Conservation (phyloP, 371 early-diverging fungal genomes). For the Syncephalastrum sp. region DNA sequence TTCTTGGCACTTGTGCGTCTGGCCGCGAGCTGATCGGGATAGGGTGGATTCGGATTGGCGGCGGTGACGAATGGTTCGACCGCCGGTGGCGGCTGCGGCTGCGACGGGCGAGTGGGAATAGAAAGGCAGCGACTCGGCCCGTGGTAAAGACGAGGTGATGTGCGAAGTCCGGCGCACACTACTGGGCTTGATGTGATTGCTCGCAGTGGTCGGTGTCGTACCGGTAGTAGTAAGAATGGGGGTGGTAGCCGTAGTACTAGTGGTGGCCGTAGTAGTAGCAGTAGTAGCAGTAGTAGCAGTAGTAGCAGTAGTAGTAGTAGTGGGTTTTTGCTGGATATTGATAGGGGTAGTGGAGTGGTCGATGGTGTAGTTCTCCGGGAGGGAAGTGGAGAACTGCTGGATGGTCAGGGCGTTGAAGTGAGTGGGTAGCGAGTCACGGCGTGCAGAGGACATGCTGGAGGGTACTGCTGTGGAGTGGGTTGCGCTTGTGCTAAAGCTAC, state of each 20-base stretch:
- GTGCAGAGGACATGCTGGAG: slow-evolving; percentile 4
- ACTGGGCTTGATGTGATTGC: slow-evolving; percentile 6
- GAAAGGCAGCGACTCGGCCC: background rate
- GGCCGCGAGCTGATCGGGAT: background rate
- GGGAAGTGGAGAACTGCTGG: slow-evolving; percentile 18
- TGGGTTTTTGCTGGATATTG: too few species aligned
- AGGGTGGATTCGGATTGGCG: slow-evolving; percentile 4
- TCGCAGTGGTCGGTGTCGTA: background rate
- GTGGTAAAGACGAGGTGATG: background rate
- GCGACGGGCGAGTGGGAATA: background rate
- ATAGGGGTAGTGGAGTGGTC: slow-evolving; percentile 19
- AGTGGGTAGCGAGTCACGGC: slow-evolving; percentile 19
- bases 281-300: slow-evolving; percentile 1
- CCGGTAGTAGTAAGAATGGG: background rate
- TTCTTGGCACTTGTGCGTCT: slow-evolving; percentile 33
- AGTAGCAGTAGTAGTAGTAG: too few species aligned
- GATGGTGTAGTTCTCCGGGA: slow-evolving; percentile 31
- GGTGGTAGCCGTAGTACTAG: too few species aligned
- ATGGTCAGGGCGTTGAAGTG: slow-evolving; percentile 23
- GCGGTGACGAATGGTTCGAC: slow-evolving; percentile 17
- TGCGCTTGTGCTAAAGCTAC: background rate
- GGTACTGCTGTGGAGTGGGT: background rate
- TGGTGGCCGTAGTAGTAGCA: background rate
- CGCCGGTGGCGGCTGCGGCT: slow-evolving; percentile 19
- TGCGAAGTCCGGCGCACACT: background rate